A percentile compares a stretch with the other conserved stretches of the same genome.
Evolutionary conservation across 345 rosid genomes (phyloP).

Genomic region (Lepidium africanum): DNA sequence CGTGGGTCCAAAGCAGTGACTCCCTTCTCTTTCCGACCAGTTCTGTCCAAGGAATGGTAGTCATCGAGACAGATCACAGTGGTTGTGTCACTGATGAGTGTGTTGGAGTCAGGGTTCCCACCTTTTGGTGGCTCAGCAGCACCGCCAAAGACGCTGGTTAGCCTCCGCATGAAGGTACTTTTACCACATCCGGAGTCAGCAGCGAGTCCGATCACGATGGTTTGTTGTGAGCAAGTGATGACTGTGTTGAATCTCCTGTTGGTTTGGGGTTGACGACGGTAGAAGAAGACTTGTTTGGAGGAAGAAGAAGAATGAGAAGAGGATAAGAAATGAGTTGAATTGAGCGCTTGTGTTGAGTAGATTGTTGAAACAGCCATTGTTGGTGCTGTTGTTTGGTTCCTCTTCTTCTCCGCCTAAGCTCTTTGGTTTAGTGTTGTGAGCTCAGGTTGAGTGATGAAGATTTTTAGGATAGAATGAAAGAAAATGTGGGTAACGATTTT

Average conservation of each 20-base stretch:
- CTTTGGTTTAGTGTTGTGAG: constrained; percentile 16
- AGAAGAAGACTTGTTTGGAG: constrained; percentile 44
- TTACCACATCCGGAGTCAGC: constrained; percentile 97
- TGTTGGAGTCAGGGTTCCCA: constrained; percentile 95
- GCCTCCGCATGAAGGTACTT: constrained; percentile 87
- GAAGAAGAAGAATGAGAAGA: constrained; percentile 42
- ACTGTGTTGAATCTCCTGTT: constrained; percentile 30
- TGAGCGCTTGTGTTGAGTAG: constrained; percentile 62
- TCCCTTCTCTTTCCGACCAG: constrained; percentile 82
- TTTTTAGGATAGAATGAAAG: constrained; percentile 27
- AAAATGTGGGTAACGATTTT: constrained; percentile 18
- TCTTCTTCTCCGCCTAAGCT: constrained; percentile 30
- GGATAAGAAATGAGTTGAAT: constrained; percentile 59
- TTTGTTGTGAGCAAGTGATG: constrained; percentile 60
- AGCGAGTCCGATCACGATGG: constrained; percentile 83
- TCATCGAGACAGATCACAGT: constrained; percentile 94
- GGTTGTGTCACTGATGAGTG: constrained; percentile 83
- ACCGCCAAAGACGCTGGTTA: constrained; percentile 90
- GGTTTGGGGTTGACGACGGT: constrained; percentile 29
- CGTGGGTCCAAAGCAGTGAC: constrained; percentile 93
- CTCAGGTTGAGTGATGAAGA: constrained; percentile 27
- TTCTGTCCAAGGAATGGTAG: constrained; percentile 83
- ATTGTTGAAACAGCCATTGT: constrained; percentile 70
- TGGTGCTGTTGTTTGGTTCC: background rate
- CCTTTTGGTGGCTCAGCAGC: constrained; percentile 94